Evolutionary conservation across 2,329 filamentous ascomycete species (phyloP).

Genomic region (Endocalyx cinctus): DNA sequence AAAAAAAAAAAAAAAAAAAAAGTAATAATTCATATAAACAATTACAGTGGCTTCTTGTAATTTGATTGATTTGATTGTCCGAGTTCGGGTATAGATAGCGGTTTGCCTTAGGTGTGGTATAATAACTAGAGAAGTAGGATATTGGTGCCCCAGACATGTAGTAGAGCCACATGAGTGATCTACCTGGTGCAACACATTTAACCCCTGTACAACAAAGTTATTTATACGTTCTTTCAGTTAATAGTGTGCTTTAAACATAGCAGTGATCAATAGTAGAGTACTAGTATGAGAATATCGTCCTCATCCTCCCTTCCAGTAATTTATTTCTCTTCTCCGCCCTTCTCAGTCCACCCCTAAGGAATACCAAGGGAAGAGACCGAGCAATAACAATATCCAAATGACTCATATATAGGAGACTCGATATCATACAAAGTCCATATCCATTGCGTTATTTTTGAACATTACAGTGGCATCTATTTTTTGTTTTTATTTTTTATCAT

Average conservation of each 20-base stretch:
- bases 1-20: too few species aligned
- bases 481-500: slow-evolving; percentile 6
- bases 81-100: too few species aligned
- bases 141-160: slow-evolving; percentile 21
- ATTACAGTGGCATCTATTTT: not conserved
- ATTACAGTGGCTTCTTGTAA: too few species aligned
- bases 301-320: slow-evolving; percentile 17
- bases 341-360: slow-evolving; percentile 5
- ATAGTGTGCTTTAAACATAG: slow-evolving; percentile 16
- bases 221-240: slow-evolving; percentile 21
- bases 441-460: slow-evolving; percentile 15
- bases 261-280: not conserved
- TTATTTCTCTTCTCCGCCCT: slow-evolving; percentile 11
- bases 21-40: too few species aligned
- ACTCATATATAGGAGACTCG: too few species aligned
- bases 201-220: slow-evolving; percentile 24
- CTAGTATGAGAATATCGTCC: slow-evolving; percentile 11
- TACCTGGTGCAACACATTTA: slow-evolving; percentile 20
- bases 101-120: too few species aligned
- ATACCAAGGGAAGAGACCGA: not conserved
- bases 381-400: too few species aligned
- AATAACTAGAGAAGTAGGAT: too few species aligned
- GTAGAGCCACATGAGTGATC: slow-evolving; percentile 26
- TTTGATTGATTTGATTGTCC: too few species aligned
- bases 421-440: slow-evolving; percentile 22